These are phyloP conservation scores for Clavispora fructus DNA, from an alignment of 805 yeast species.

Conservation along the genomic window DNA sequence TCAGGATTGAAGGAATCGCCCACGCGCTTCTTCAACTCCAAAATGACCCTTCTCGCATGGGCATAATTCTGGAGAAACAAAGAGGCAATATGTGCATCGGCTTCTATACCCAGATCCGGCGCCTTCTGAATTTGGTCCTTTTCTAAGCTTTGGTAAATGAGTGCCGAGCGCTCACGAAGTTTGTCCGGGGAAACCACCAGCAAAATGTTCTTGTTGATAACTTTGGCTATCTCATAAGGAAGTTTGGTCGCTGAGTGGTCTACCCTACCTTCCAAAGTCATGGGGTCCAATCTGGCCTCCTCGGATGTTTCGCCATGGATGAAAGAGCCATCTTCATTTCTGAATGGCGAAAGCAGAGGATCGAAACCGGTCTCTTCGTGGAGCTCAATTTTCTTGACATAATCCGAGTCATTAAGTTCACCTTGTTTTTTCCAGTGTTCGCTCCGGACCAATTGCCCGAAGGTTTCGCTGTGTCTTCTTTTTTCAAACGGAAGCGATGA, in stretches of 20 bases:
- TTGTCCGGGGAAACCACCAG: conserved; percentile 57
- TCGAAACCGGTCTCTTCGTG: conserved; percentile 3
- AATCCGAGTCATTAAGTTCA: conserved; percentile 3
- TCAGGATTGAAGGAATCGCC: conserved; percentile 58
- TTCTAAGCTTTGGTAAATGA: conserved; percentile 45
- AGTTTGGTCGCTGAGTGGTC: conserved; percentile 48
- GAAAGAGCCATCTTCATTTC: conserved; percentile 37
- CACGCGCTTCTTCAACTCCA: conserved; percentile 55
- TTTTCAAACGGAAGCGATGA: conserved; percentile 1
- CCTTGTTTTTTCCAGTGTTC: conserved; percentile 10
- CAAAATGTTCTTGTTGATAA: conserved; percentile 61
- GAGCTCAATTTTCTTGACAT: conserved; percentile 2
- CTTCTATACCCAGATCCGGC: conserved; percentile 42
- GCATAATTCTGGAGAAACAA: conserved; percentile 80
- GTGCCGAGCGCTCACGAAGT: conserved; percentile 58
- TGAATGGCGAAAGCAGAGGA: conserved; percentile 24
- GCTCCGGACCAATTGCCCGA: conserved; percentile 22
- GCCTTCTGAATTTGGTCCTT: conserved; percentile 51
- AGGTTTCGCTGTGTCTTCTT: conserved; percentile 18
- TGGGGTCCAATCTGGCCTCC: conserved; percentile 54
- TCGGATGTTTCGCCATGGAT: conserved; percentile 40
- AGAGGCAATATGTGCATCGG: conserved; percentile 78
- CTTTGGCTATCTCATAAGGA: conserved; percentile 52
- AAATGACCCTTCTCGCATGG: conserved; percentile 56
- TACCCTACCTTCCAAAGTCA: conserved; percentile 53